Evolutionary conservation across 2,329 filamentous ascomycete species (phyloP).

Genomic region (Chaetomium globosum): DNA sequence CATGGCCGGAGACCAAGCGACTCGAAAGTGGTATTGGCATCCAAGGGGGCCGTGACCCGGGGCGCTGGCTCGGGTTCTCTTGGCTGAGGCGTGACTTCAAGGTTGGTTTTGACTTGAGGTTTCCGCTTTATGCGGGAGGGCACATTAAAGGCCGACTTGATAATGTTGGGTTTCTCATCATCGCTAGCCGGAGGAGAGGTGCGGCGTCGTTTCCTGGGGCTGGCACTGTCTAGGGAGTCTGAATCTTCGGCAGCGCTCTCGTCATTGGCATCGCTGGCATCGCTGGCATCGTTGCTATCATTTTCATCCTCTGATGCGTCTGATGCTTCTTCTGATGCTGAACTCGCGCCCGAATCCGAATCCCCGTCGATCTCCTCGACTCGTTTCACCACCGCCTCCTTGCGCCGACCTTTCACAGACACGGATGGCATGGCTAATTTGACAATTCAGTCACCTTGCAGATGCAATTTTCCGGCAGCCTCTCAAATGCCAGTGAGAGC

Average conservation of each 20-base stretch:
- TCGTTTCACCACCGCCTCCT: constrained; percentile 7
- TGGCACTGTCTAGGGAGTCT: constrained; percentile 44
- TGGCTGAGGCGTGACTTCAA: constrained; percentile 11
- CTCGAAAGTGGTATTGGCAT: constrained; percentile 67
- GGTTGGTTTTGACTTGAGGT: constrained; percentile 30
- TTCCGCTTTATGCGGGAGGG: constrained; percentile 57
- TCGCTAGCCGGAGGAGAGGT: constrained; percentile 39
- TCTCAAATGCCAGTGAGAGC: background rate
- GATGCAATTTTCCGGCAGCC: background rate
- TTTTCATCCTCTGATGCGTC: background rate
- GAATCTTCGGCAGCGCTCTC: constrained; percentile 24
- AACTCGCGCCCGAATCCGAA: constrained; percentile 30
- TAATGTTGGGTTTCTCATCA: constrained; percentile 40
- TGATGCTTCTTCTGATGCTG: constrained; percentile 5
- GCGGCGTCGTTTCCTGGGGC: constrained; percentile 52
- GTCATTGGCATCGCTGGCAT: background rate
- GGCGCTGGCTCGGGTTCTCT: constrained; percentile 24
- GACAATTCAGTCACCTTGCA: constrained; percentile 1
- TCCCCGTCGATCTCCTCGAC: constrained; percentile 20
- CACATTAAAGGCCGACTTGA: constrained; percentile 49
- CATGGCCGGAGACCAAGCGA: constrained; percentile 77
- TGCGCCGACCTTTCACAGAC: constrained; percentile 15
- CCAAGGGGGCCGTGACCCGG: constrained; percentile 54
- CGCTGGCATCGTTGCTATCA: background rate
- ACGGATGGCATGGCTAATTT: constrained; percentile 30